A percentile compares a stretch with the other conserved stretches of the same genome.
Conservation (phyloP, 2,329 filamentous ascomycete species). For the Myriosclerotinia scirpicola region DNA sequence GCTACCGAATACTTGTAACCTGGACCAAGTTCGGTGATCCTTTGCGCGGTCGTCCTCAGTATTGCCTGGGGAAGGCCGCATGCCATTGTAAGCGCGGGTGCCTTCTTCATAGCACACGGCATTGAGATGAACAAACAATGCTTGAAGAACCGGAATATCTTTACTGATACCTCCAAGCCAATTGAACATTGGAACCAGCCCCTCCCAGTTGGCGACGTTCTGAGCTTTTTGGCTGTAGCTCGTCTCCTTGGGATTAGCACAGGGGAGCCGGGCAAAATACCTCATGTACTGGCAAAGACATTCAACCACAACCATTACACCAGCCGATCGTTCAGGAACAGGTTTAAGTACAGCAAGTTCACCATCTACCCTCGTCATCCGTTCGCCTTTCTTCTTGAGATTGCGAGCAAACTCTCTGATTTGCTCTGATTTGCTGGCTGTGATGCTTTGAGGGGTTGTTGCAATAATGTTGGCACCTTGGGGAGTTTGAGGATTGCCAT, state of each 20-base stretch:
- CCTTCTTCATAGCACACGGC: conserved; percentile 19
- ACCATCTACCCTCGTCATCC: conserved; percentile 31
- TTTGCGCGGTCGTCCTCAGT: conserved; percentile 13
- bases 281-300: conserved; percentile 38
- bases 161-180: conserved; percentile 5
- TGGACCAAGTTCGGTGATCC: conserved; percentile 12
- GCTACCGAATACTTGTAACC: not conserved
- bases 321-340: conserved; percentile 33
- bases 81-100: not conserved
- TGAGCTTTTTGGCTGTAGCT: conserved; percentile 26
- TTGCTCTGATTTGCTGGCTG: conserved; percentile 20
- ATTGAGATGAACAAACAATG: conserved; percentile 18
- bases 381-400: conserved; percentile 41
- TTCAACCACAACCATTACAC: conserved; percentile 36
- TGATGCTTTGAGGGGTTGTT: conserved; percentile 37
- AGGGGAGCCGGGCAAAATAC: conserved; percentile 28
- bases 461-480: conserved; percentile 36
- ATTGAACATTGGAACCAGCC: conserved; percentile 25
- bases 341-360: conserved; percentile 23
- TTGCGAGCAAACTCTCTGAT: conserved; percentile 28
- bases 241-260: conserved; percentile 38
- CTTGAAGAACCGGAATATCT: conserved; percentile 17
- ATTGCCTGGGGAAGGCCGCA: conserved; percentile 2
- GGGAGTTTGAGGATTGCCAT: conserved; percentile 45
- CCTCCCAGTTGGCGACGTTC: conserved; percentile 43